Conservation (phyloP, 2,329 filamentous ascomycete species). For the Aureobasidium zeae region DNA sequence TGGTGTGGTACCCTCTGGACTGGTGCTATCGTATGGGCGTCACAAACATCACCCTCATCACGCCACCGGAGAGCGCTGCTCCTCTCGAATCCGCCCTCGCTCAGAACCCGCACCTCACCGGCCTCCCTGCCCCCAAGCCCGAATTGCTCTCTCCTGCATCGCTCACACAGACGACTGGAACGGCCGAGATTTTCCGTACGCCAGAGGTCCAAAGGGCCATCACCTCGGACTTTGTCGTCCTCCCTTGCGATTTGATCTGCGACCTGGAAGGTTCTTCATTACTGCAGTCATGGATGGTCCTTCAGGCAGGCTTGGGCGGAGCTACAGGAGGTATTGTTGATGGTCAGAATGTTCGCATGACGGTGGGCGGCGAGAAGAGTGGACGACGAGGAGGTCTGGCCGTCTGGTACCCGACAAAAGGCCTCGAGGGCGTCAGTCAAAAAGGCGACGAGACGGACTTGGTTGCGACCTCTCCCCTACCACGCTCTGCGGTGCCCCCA, state of each 20-base stretch:
- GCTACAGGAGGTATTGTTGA: conserved; percentile 44
- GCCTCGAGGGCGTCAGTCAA: conserved; percentile 53
- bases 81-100: conserved; percentile 62
- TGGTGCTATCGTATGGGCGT: conserved; percentile 77
- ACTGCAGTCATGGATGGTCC: conserved; percentile 85
- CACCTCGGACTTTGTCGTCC: conserved; percentile 75
- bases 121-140: conserved; percentile 61
- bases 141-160: conserved; percentile 66
- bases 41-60: conserved; percentile 54
- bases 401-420: conserved; percentile 85
- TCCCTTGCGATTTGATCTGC: conserved; percentile 90
- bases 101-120: conserved; percentile 68
- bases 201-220: conserved; percentile 72
- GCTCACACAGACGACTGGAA: conserved; percentile 76
- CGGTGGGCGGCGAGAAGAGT: conserved; percentile 45
- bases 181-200: conserved; percentile 76
- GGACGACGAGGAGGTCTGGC: conserved; percentile 69
- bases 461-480: conserved; percentile 64
- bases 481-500: conserved; percentile 47
- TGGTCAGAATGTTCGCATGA: conserved; percentile 38
- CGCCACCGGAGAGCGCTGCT: conserved; percentile 47
- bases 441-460: conserved; percentile 94
- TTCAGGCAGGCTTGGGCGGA: conserved; percentile 59
- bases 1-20: conserved; percentile 84
- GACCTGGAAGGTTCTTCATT: conserved; percentile 76